Evolutionary conservation across 2,329 filamentous ascomycete genomes (phyloP), one percentile per base, ranked within the genome.

Genomic region (Malbranchea cinnamomea): DNA sequence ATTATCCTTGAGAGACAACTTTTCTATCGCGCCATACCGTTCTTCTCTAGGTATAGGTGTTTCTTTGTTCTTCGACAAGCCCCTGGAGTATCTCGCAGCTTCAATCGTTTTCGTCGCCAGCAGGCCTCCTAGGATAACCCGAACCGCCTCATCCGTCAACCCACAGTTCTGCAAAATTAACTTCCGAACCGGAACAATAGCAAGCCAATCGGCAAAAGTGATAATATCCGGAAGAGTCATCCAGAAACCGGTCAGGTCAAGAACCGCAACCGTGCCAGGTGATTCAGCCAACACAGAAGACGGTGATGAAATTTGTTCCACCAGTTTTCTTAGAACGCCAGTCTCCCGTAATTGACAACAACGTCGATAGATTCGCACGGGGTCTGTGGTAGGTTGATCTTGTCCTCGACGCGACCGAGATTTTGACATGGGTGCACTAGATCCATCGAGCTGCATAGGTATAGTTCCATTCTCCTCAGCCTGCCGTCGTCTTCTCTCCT

Each of bases 261-360:
- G 61, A 48, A 76, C 81, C 32, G 74, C 71, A 2, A 95, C 78
- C 9, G 82, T 68, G n/a, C 85, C 84, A 1, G 74, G 71, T 24
- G 74, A 62, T 32, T 63, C 64, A 2, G 68, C 54, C 6, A 74
- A 65, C 17, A 66, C 71, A 28, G 78, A 78, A n/a, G 69, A 66
- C 1, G 75, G 67, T 21, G 76, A 71, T 21, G 71, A 72, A 4
- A 98, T 75, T 52, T 94, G 84, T 45, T 92, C 82, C 0, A 82
- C 87, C 26, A 98, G 78, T 46, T 81, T 82, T 53, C 91, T 92
- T 12, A 95, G 61, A 30, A 94, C 85, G 0, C 84, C 82, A 0
- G 84, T 91, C 56, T 95, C 89, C 34, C 89, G 72, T 17, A 98
- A 61, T 49, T 95, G 87, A 49, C 89, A 95, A 51, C 89, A 95